A percentile compares a stretch with the other conserved stretches of the same genome.
phyloP scores from a whole-genome alignment of 2,329 filamentous ascomycete species.

The Cordyceps cateniannulata region DNA sequence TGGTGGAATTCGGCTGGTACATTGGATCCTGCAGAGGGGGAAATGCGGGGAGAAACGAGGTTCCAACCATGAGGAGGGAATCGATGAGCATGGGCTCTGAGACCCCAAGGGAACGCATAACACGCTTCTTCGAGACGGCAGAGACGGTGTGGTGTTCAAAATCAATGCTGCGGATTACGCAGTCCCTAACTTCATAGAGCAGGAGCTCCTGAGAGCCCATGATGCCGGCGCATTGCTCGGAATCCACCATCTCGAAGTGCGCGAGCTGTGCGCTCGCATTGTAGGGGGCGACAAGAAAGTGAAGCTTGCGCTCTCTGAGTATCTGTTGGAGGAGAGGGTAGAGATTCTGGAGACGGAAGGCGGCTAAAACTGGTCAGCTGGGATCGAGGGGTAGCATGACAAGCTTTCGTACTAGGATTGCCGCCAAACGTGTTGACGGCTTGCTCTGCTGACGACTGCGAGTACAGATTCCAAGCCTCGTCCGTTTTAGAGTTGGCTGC shows the following conservation, averaged over 20 bases:
- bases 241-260: conserved; percentile 64
- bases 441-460: conserved; percentile 68
- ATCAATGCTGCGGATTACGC: conserved; percentile 61
- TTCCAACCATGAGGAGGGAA: conserved; percentile 75
- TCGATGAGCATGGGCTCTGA: conserved; percentile 73
- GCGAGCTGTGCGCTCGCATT: conserved; percentile 83
- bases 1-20: conserved; percentile 51
- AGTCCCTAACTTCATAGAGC: conserved; percentile 74
- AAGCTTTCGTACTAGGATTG: conserved; percentile 55
- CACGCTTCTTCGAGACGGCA: conserved; percentile 57
- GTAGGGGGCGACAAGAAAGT: conserved; percentile 80
- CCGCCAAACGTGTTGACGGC: conserved; percentile 80
- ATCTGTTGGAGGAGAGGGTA: conserved; percentile 72
- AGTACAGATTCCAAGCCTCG: conserved; percentile 82
- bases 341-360: conserved; percentile 64
- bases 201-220: conserved; percentile 82
- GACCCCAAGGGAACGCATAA: conserved; percentile 62
- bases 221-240: conserved; percentile 65
- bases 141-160: conserved; percentile 61
- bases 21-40: conserved; percentile 64
- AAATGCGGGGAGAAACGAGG: conserved; percentile 70
- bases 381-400: conserved; percentile 20
- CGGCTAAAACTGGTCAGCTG: conserved; percentile 43
- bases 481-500: conserved; percentile 65
- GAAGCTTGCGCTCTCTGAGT: conserved; percentile 59